A percentile compares a stretch with the other conserved stretches of the same genome.
These are phyloP conservation scores for Pharnaceum exiguum DNA, from an alignment of 148 eudicot species.

Conservation along the genomic window DNA sequence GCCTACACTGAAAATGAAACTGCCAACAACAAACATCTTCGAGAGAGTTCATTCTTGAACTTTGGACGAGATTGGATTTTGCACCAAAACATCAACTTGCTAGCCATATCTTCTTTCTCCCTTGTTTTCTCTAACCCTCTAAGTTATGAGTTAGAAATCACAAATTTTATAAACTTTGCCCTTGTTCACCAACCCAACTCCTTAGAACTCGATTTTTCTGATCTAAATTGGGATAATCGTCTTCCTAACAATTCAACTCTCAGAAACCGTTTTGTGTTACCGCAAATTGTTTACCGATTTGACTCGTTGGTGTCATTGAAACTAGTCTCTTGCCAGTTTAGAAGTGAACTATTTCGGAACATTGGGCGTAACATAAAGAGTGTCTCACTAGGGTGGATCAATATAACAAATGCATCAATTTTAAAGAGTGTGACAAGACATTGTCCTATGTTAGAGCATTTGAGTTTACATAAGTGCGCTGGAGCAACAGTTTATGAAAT, in stretches of 20 bases:
- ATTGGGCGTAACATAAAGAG: slow-evolving; percentile 11
- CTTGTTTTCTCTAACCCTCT: slow-evolving; percentile 25
- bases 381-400: slow-evolving; percentile 24
- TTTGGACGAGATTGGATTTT: not conserved
- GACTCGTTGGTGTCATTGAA: slow-evolving; percentile 12
- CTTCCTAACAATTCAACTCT: not conserved
- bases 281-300: slow-evolving; percentile 13
- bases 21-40: not conserved
- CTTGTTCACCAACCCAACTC: slow-evolving; percentile 8
- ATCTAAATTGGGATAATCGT: not conserved
- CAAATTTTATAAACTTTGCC: slow-evolving; percentile 7
- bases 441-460: slow-evolving; percentile 18
- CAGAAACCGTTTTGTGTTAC: slow-evolving; percentile 12
- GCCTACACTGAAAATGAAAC: not conserved
- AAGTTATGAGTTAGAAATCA: not conserved
- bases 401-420: not conserved
- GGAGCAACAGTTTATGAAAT: not conserved
- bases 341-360: not conserved
- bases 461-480: slow-evolving; percentile 29
- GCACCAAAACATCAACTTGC: no score
- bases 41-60: not conserved
- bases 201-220: slow-evolving; percentile 34
- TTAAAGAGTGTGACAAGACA: not conserved
- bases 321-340: slow-evolving; percentile 24
- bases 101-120: slow-evolving; percentile 5